Conservation (phyloP, 2,329 filamentous ascomycete genomes). For the Aureobasidium musti region DNA sequence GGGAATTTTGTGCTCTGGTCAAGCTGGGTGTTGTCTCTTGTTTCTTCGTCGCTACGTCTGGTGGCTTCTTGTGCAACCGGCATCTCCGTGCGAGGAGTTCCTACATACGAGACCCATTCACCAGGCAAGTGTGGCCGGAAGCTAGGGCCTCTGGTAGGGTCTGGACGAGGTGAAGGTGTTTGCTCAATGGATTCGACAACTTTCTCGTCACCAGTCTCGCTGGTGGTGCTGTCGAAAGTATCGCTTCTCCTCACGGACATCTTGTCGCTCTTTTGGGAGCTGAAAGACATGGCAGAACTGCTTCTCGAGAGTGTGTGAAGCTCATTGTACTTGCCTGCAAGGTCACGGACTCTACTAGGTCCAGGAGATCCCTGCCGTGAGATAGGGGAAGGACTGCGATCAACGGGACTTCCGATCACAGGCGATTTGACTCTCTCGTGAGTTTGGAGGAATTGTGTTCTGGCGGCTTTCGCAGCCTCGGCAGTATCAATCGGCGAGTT, state of each 20-base stretch:
- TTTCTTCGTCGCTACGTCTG: neutral
- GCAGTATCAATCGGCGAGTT: constrained; percentile 35
- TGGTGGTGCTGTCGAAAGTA: constrained; percentile 31
- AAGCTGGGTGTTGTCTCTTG: constrained; percentile 33
- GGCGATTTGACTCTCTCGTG: constrained; percentile 22
- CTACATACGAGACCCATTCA: constrained; percentile 55
- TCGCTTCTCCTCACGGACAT: constrained; percentile 36
- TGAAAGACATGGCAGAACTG: constrained; percentile 50
- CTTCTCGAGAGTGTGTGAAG: constrained; percentile 48
- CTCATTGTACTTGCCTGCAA: constrained; percentile 54
- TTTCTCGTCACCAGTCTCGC: neutral
- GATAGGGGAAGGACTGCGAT: constrained; percentile 5
- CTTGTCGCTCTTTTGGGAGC: constrained; percentile 46
- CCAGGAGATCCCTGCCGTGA: constrained; percentile 14
- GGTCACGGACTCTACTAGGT: constrained; percentile 54
- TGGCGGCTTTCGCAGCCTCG: constrained; percentile 37
- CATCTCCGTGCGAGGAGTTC: constrained; percentile 44
- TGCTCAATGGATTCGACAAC: constrained; percentile 8
- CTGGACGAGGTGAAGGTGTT: constrained; percentile 26
- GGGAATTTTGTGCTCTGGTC: constrained; percentile 24
- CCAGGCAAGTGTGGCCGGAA: constrained; percentile 57
- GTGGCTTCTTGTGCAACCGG: constrained; percentile 1
- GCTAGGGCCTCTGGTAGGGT: constrained; percentile 40
- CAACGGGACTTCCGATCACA: constrained; percentile 8
- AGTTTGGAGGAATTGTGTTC: constrained; percentile 41